Percentiles rank a stretch among this genome's conserved stretches.
These are phyloP conservation scores for Stereocaulon alpinum DNA, from an alignment of 495 filamentous ascomycete genomes.

Conservation along the genomic window DNA sequence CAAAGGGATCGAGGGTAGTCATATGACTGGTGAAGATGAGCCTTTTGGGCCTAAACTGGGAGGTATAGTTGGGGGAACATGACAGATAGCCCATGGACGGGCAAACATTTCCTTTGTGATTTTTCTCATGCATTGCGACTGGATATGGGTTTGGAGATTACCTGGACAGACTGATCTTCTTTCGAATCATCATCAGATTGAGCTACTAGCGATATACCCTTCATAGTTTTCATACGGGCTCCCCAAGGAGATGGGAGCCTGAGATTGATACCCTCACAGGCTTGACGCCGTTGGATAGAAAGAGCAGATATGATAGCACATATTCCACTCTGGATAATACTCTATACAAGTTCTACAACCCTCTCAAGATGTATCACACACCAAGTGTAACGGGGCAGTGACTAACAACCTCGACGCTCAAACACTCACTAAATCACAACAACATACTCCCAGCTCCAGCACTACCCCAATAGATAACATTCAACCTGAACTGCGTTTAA, in stretches of 20 bases:
- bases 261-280: constrained; percentile 3
- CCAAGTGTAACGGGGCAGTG: neutral
- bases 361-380: neutral
- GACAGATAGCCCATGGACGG: neutral
- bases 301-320: neutral
- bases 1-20: constrained; percentile 24
- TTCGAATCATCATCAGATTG: constrained; percentile 5
- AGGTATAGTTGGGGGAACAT: neutral
- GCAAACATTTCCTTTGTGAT: neutral
- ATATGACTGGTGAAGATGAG: constrained; percentile 15
- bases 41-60: constrained; percentile 20
- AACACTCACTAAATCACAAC: too few species aligned
- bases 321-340: neutral
- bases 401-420: neutral
- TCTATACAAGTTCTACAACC: neutral
- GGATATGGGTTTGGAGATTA: neutral
- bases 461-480: too few species aligned
- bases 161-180: constrained; percentile 1
- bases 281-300: neutral
- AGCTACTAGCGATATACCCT: constrained; percentile 17
- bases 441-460: too few species aligned
- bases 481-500: too few species aligned
- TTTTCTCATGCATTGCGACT: constrained; percentile 3
- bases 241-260: too few species aligned
- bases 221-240: neutral